Base-by-base conservation (phyloP, 106 monocot species). In the Amphibolis antarctica region DNA sequence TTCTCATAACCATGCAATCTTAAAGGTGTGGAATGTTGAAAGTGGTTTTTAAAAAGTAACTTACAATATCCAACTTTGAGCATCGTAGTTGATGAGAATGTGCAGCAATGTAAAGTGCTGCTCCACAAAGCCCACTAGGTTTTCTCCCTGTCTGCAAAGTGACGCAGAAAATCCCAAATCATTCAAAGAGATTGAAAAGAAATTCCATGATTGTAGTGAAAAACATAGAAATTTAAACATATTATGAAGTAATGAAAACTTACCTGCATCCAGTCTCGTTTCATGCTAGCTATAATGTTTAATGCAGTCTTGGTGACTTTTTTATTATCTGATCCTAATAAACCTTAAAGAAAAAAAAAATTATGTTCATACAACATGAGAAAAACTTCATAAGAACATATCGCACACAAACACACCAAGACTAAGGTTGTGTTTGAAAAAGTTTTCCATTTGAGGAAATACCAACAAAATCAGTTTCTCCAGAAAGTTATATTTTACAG, bases 241-340 rank as follows among this genome's bases (percentile, higher is more conserved):
- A 42, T 29, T 12, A 49, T 9, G 23, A 20, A 14, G 12, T 24
- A 24, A 23, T 26, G 15, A 75, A 6, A 53, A 66, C 53, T 79
- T 68, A 45, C 94, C 80, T 86, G 86, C 86, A 96, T 90, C 96
- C 96, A 96, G 67, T 96, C 96, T 64, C 96, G 75, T 68, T 96
- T 96, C 96, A 96, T 90, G 69, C 90, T 87, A 64, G 86, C 90
- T 69, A 96, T 53, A 60, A 96, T 86, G 28, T 75, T 75, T 27
- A 96, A 53, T 64, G 96, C 90, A 44, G 84, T 82, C 30, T 73
- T 69, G 59, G 82, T 78, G 54, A 96, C 82, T n/a, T 62, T 64
- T 26, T 76, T 74, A 43, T 96, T 67, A 54, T 68, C 79, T 72
- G 52, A 48, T 24, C 80, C 79, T 70, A 93, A 67, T 60, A 93